Evolutionary conservation across 139 green algal genomes (phyloP).

Genomic region (Micractinium conductrix): DNA sequence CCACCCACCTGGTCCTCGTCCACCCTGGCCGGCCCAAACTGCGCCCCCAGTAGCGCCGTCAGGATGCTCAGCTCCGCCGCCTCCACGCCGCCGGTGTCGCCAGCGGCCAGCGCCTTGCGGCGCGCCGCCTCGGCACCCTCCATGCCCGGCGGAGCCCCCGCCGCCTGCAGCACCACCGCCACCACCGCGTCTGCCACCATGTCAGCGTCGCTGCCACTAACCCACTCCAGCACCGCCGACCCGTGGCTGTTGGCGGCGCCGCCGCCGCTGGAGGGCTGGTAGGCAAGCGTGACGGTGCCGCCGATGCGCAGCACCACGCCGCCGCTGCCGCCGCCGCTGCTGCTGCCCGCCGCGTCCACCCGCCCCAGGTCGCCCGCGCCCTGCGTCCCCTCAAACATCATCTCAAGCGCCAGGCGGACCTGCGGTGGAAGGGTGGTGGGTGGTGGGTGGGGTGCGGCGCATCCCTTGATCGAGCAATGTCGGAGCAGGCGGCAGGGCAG

Average conservation of each 20-base stretch:
- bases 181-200: constrained; percentile 94
- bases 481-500: too few species aligned
- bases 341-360: constrained; percentile 24
- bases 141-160: constrained; percentile 58
- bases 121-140: constrained; percentile 55
- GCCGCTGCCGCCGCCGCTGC: background rate
- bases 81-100: constrained; percentile 54
- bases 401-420: constrained; percentile 82
- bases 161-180: constrained; percentile 82
- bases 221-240: constrained; percentile 91
- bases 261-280: constrained; percentile 33
- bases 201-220: constrained; percentile 82
- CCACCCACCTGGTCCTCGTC: constrained; percentile 50
- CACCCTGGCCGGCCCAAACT: constrained; percentile 77
- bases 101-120: constrained; percentile 33
- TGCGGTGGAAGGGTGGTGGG: too few species aligned
- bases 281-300: constrained; percentile 45
- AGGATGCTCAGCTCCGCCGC: constrained; percentile 70
- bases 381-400: constrained; percentile 91
- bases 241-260: constrained; percentile 14
- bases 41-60: constrained; percentile 69
- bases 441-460: too few species aligned
- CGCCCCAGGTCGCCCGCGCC: constrained; percentile 45
- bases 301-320: constrained; percentile 45
- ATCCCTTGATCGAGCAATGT: too few species aligned